Base-by-base conservation (phyloP, 2,329 filamentous ascomycete species). In the Metarhizium humberi region DNA sequence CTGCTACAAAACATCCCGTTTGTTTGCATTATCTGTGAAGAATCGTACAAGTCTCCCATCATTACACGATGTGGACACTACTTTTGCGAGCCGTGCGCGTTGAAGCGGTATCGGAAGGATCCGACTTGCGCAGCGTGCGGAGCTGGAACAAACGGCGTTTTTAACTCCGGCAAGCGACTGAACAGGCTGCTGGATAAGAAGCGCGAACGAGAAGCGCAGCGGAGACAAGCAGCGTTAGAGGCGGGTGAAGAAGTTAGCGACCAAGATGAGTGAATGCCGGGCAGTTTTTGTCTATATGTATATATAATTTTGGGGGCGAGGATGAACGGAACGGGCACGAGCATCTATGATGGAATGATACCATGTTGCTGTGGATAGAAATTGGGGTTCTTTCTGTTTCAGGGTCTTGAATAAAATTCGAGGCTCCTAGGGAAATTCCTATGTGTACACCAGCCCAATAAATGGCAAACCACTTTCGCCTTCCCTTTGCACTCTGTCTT, bases 31-130 rank as follows among this genome's bases (percentile, higher is more conserved):
- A 90, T 96, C 58, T 96, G 92, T 76, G 84, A 86, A 63, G 80
- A 84, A 42, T 71, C 84, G 1, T 96, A 96, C 71, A 87, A 84
- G 63, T 79, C 82, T 56, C 92, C 94, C 0, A 81, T 97, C 13
- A 75, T 92, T 29, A 97, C 94, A 13, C 87, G 90, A 61, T 99
- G 94, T 62, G 88, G 90, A 0, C 94, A 99, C 69, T 97, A 97
- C 70, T 97, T 97, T 67, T 99, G 94, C 68, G 88, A 96, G 69
- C 78, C 80, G 1, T 99, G 94, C 70, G 94, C 94, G 30, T 75
- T 97, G 63, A 84, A 88, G 67, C 75, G 92, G 60, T 97, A 96
- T 68, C 80, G 88, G 59, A 94, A 90, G 67, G 90, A 92, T 63
- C 92, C 92, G 4, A 84, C 82, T 3, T 97, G 94, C 69, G 90